Percentiles rank a stretch among this genome's conserved stretches.
phyloP scores from a whole-genome alignment of 495 filamentous ascomycete genomes.

The Penicillium daleae region DNA sequence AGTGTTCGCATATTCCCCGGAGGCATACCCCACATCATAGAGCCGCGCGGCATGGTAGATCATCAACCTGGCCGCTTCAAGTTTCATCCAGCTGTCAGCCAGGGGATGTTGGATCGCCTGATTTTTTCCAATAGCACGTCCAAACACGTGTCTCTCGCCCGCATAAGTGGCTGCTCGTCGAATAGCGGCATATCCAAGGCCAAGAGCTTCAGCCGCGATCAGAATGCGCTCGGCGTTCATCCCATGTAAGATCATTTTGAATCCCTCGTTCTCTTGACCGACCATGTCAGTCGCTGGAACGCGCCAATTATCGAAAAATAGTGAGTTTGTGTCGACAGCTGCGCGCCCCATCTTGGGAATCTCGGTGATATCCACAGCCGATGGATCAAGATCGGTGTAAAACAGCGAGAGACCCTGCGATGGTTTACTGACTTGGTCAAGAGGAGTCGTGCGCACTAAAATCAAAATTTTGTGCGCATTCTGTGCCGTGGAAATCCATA shows the following conservation, averaged over 20 bases:
- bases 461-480: slow-evolving; percentile 74
- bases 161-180: slow-evolving; percentile 67
- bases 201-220: slow-evolving; percentile 74
- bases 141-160: slow-evolving; percentile 67
- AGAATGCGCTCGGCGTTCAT: slow-evolving; percentile 82
- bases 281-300: slow-evolving; percentile 62
- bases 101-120: slow-evolving; percentile 76
- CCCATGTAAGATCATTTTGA: slow-evolving; percentile 75
- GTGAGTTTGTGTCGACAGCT: slow-evolving; percentile 76
- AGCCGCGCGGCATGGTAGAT: slow-evolving; percentile 76
- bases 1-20: slow-evolving; percentile 28
- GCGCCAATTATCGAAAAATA: slow-evolving; percentile 75
- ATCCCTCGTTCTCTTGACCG: slow-evolving; percentile 69
- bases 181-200: slow-evolving; percentile 73
- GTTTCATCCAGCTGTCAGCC: slow-evolving; percentile 72
- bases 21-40: slow-evolving; percentile 56
- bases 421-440: slow-evolving; percentile 63
- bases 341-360: slow-evolving; percentile 71
- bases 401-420: slow-evolving; percentile 74
- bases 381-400: slow-evolving; percentile 69
- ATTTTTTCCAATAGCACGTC: slow-evolving; percentile 70
- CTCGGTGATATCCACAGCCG: slow-evolving; percentile 24
- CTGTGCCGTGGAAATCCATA: slow-evolving; percentile 80
- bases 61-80: slow-evolving; percentile 75
- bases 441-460: slow-evolving; percentile 70